A percentile compares a stretch with the other conserved stretches of the same genome.
These are phyloP conservation scores for Mucor lusitanicus DNA, from an alignment of 371 early-diverging fungal species.

Conservation along the genomic window DNA sequence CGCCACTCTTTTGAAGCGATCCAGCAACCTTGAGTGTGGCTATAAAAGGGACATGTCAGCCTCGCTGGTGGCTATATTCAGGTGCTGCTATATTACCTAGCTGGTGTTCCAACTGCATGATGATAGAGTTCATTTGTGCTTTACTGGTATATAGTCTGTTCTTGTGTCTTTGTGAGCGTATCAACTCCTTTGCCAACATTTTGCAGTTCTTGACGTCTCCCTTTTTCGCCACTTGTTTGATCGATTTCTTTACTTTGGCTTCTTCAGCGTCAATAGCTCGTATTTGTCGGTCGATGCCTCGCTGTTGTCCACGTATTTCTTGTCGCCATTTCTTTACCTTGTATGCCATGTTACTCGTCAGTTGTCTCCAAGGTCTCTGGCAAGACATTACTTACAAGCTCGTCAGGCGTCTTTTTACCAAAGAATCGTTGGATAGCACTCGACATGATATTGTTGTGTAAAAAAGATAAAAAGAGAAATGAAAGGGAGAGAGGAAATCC, in stretches of 20 bases:
- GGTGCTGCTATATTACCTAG: slow-evolving; percentile 53
- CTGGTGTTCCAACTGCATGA: slow-evolving; percentile 91
- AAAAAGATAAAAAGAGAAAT: background rate
- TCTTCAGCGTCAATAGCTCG: slow-evolving; percentile 83
- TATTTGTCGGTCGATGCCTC: slow-evolving; percentile 86
- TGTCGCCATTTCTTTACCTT: slow-evolving; percentile 90
- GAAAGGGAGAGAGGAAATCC: background rate
- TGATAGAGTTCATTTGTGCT: slow-evolving; percentile 91
- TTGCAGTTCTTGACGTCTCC: slow-evolving; percentile 79
- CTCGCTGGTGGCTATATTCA: background rate
- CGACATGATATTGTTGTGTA: slow-evolving; percentile 24
- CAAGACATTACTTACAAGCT: slow-evolving; percentile 43
- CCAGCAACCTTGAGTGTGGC: slow-evolving; percentile 90
- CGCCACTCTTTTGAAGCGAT: slow-evolving; percentile 82
- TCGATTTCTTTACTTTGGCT: slow-evolving; percentile 71
- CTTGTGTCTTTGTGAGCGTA: slow-evolving; percentile 78
- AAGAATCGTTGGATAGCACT: slow-evolving; percentile 60
- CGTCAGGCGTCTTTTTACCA: slow-evolving; percentile 67
- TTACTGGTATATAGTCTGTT: slow-evolving; percentile 84
- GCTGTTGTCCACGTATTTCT: slow-evolving; percentile 82
- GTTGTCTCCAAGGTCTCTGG: background rate
- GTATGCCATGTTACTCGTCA: background rate
- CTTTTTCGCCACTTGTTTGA: slow-evolving; percentile 90
- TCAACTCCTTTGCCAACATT: slow-evolving; percentile 84
- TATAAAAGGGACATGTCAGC: slow-evolving; percentile 12